Conservation (phyloP, 225 moss, liverwort and hornwort species). For the Lunularia cruciata region DNA sequence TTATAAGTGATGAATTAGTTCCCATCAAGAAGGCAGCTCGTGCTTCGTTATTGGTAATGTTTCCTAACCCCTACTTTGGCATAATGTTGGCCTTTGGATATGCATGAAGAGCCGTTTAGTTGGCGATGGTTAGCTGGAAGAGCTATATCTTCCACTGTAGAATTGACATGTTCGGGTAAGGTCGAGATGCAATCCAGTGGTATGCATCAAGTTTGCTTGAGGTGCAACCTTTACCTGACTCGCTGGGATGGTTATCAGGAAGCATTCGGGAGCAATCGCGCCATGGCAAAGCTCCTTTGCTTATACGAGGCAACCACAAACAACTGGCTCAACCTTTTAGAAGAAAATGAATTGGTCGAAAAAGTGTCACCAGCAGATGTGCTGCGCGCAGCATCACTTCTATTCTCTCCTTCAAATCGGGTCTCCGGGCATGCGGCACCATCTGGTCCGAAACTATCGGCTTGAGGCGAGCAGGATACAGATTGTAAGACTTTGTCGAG, state of each 20-base stretch:
- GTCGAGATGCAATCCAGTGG: too few species aligned
- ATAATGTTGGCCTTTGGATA: too few species aligned
- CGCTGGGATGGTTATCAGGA: conserved; percentile 33
- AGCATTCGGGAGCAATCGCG: conserved; percentile 40
- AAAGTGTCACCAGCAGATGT: conserved; percentile 31
- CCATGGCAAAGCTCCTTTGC: conserved; percentile 42
- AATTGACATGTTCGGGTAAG: too few species aligned
- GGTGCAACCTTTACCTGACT: background rate
- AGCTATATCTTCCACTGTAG: too few species aligned
- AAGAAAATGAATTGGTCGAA: conserved; percentile 35
- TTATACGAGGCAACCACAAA: conserved; percentile 35
- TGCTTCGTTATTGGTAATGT: conserved; percentile 33
- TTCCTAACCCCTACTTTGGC: too few species aligned
- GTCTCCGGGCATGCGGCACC: conserved; percentile 32
- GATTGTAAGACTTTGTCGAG: too few species aligned
- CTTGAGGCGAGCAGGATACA: background rate
- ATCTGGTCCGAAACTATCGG: background rate
- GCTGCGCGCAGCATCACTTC: conserved; percentile 30
- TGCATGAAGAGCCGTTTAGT: too few species aligned
- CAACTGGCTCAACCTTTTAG: conserved; percentile 31
- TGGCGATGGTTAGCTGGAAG: too few species aligned
- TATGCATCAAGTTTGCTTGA: too few species aligned
- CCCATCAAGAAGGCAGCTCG: conserved; percentile 33
- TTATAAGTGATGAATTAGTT: conserved; percentile 30
- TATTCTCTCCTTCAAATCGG: conserved; percentile 33